These are phyloP conservation scores for Solanum peruvianum DNA, from an alignment of 257 asterid species.

Conservation along the genomic window DNA sequence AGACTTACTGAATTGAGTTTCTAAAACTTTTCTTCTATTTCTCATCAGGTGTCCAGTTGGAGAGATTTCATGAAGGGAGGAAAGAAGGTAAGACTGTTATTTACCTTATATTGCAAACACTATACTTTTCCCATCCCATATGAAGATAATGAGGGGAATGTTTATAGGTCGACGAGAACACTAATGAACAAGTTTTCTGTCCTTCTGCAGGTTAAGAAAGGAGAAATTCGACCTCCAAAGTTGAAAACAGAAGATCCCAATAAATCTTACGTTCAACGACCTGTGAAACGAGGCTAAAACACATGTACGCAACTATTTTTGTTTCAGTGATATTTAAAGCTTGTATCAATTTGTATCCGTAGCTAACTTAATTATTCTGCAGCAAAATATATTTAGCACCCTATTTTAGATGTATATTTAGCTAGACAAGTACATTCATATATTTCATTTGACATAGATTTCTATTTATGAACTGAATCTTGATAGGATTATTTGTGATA, in stretches of 20 bases:
- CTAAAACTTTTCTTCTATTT: not conserved
- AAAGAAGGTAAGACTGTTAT: constrained; percentile 50
- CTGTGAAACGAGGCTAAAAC: constrained; percentile 59
- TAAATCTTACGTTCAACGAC: constrained; percentile 94
- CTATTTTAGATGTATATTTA: not conserved
- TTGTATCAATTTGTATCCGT: not conserved
- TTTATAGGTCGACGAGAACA: not conserved
- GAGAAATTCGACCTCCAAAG: constrained; percentile 96
- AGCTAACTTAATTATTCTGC: not conserved
- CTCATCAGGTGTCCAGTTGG: constrained; percentile 91
- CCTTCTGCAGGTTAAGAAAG: constrained; percentile 60
- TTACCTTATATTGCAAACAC: not conserved
- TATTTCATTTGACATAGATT: not conserved
- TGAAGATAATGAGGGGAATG: not conserved
- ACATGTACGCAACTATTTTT: not conserved
- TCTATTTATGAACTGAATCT: not conserved
- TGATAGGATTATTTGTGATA: not conserved
- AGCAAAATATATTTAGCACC: not conserved
- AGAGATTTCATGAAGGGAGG: constrained; percentile 98
- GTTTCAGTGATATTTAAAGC: not conserved
- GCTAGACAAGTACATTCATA: not conserved
- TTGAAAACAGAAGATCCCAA: constrained; percentile 98
- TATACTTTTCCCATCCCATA: not conserved
- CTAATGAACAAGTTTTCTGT: not conserved
- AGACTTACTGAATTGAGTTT: not conserved